Base-by-base conservation (phyloP, 2,329 filamentous ascomycete genomes). In the Anisogramma anomala region DNA sequence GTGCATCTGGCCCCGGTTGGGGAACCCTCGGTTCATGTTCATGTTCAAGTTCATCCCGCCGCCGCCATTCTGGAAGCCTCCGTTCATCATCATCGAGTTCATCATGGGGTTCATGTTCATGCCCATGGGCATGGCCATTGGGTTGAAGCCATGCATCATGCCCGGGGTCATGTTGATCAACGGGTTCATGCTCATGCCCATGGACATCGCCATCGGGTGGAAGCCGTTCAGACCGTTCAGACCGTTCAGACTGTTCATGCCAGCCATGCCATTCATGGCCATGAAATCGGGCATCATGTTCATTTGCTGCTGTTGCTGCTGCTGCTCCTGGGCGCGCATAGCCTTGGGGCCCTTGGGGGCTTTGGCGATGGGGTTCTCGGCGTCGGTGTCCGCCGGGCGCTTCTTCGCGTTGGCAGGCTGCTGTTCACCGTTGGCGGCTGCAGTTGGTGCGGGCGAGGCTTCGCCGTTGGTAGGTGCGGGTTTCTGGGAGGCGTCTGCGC, bases 311-410 rank as follows among this genome's bases (percentile, higher is more conserved):
- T 53, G 49, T 1, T 43, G 43, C 28, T 61, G 58, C 36, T 57
- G 57, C 40, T 59, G 63, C 53, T 67, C 63, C 51, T 63, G 59
- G 30, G 64, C 61, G 50, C 65, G 70, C 77, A 78, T 82, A 27
- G 72, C 76, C 56, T 77, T 77, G 2, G 77, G 77, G 0, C 68
- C 77, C 52, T 79, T 81, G 33, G 77, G 74, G 30, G 79, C 74
- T 51, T 79, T 81, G 34, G 77, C 73, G 31, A 79, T 73, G 54
- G 73, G 74, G 50, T 81, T 79, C 51, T 79, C 75, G 6, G 72
- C 63, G 23, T 69, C 69, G 39, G 87, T 81, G 26, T 89, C 85
- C 11, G 87, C 86, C 9, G 82, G 74, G 17, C 91, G 78, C 65
- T 96, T 98, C 64, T 84, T 91, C 19, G 74, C 65, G 43, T 61